Percentiles rank a stretch among this genome's conserved stretches.
Conservation (phyloP, 1,139 yeast genomes). For the Yamadazyma diddensiae region DNA sequence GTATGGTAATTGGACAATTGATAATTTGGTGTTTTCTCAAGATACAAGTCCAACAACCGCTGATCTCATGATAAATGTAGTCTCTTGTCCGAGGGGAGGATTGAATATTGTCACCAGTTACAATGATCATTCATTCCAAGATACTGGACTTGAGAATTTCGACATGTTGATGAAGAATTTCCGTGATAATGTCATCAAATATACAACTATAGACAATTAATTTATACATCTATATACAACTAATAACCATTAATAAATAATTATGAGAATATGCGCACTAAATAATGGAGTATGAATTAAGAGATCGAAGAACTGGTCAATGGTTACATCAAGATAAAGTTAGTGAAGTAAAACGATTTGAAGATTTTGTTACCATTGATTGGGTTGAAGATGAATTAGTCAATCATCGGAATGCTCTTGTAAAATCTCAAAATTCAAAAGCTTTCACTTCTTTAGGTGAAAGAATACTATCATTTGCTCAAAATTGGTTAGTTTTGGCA, state of each 20-base stretch:
- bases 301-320: conserved; percentile 31
- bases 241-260: neutral
- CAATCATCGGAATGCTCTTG: conserved; percentile 46
- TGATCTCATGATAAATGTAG: conserved; percentile 33
- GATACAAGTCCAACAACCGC: conserved; percentile 35
- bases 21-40: conserved; percentile 36
- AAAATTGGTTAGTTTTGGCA: conserved; percentile 75
- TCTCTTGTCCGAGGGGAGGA: conserved; percentile 35
- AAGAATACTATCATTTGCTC: conserved; percentile 46
- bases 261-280: neutral
- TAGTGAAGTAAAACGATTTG: conserved; percentile 44
- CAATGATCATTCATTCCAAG: conserved; percentile 24
- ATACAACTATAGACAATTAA: too few species aligned
- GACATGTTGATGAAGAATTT: conserved; percentile 21
- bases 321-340: conserved; percentile 39
- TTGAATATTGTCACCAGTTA: conserved; percentile 35
- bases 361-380: conserved; percentile 69
- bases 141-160: conserved; percentile 21
- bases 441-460: conserved; percentile 19
- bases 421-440: conserved; percentile 17
- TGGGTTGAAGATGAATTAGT: conserved; percentile 77
- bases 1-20: conserved; percentile 22
- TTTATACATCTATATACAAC: too few species aligned
- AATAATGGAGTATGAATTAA: conserved; percentile 4
- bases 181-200: conserved; percentile 20